Conservation (phyloP, 371 early-diverging fungal genomes). For the Ordospora colligata region DNA sequence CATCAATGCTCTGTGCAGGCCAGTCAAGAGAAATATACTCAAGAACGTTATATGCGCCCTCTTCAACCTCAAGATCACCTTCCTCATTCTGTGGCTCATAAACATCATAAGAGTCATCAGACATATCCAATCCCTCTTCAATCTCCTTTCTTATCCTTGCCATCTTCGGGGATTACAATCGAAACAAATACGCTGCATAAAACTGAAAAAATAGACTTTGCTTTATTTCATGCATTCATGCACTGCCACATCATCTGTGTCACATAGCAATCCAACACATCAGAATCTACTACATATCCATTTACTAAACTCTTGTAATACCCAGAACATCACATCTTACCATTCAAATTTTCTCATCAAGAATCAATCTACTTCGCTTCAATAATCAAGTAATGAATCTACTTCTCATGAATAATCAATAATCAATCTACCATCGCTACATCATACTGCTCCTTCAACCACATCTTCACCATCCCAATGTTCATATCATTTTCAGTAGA, state of each 20-base stretch:
- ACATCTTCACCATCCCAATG: constrained; percentile 84
- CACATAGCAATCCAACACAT: too few species aligned
- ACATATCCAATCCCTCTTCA: constrained; percentile 14
- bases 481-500: constrained; percentile 91
- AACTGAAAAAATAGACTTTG: too few species aligned
- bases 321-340: neutral
- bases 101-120: constrained; percentile 17
- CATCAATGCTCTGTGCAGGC: constrained; percentile 51
- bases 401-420: too few species aligned
- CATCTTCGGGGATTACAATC: too few species aligned
- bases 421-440: neutral
- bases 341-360: too few species aligned
- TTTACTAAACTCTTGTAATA: neutral
- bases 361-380: too few species aligned
- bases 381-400: too few species aligned
- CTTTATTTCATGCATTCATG: too few species aligned
- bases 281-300: too few species aligned
- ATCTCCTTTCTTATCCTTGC: neutral
- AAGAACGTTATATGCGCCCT: constrained; percentile 40
- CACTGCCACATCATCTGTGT: too few species aligned
- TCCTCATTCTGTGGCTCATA: constrained; percentile 26
- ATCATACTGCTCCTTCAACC: constrained; percentile 71
- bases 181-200: too few species aligned
- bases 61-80: constrained; percentile 40
- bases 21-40: constrained; percentile 53